A percentile compares a stretch with the other conserved stretches of the same genome.
Evolutionary conservation across 139 green algal genomes (phyloP).

Genomic region (Astrephomene gubernaculifera): DNA sequence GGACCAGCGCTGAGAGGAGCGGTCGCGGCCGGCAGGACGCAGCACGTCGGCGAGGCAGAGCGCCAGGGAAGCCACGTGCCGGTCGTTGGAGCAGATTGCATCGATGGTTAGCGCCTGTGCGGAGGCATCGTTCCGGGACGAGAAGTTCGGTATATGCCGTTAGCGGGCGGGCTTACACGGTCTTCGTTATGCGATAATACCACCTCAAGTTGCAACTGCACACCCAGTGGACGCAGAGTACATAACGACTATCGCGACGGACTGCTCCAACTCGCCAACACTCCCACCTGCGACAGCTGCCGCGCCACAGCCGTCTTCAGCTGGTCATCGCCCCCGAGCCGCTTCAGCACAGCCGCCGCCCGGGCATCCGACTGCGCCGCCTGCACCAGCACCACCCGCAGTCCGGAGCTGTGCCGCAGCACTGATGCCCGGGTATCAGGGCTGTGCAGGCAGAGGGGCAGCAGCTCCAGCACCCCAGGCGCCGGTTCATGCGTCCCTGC

Average conservation of each 20-base stretch:
- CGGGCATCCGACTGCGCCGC: neutral
- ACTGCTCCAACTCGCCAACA: too few relatives aligned
- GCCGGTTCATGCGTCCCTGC: too few relatives aligned
- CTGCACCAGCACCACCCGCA: conserved; percentile 27
- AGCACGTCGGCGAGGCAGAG: conserved; percentile 21
- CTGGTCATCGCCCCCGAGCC: conserved; percentile 2
- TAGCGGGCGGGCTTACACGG: too few relatives aligned
- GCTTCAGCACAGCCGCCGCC: neutral
- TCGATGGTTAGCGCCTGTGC: neutral
- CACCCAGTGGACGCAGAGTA: too few relatives aligned
- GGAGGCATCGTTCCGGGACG: too few relatives aligned
- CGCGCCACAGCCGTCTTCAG: conserved; percentile 9
- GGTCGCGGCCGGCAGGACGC: conserved; percentile 10
- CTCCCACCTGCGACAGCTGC: conserved; percentile 4
- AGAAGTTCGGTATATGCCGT: too few relatives aligned
- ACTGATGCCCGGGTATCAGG: neutral
- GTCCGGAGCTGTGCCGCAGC: neutral
- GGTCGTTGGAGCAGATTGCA: neutral
- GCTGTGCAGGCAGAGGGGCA: neutral
- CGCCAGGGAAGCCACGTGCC: neutral
- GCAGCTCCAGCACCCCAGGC: neutral
- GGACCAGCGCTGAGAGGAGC: neutral
- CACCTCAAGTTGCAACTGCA: too few relatives aligned
- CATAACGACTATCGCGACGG: too few relatives aligned
- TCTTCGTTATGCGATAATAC: too few relatives aligned